These are phyloP conservation scores for Cylindrodendrum hubeiense DNA, from an alignment of 2,329 filamentous ascomycete species.

Conservation along the genomic window DNA sequence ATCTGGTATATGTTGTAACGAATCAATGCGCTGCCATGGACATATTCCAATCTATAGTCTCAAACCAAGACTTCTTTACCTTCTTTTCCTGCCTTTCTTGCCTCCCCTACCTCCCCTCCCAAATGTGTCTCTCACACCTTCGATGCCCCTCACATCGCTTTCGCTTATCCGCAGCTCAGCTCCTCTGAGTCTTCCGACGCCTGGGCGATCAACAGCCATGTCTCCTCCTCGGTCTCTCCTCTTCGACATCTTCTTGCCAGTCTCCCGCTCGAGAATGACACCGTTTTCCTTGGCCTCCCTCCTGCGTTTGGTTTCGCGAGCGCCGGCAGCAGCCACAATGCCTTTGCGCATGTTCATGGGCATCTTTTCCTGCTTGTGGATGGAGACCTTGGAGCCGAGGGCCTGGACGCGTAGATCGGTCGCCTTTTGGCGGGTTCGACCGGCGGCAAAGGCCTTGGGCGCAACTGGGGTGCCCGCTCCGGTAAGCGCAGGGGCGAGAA, in stretches of 20 bases:
- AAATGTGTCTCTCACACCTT: constrained; percentile 63
- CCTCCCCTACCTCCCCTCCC: constrained; percentile 54
- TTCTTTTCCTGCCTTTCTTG: too few species aligned
- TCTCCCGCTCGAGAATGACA: constrained; percentile 80
- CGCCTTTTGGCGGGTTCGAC: constrained; percentile 83
- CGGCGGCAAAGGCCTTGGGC: constrained; percentile 63
- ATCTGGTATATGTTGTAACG: neutral
- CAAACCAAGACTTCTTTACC: constrained; percentile 24
- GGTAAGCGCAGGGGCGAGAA: constrained; percentile 70
- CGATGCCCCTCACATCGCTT: constrained; percentile 79
- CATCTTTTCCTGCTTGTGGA: constrained; percentile 87
- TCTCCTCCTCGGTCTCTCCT: constrained; percentile 59
- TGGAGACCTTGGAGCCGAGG: constrained; percentile 81
- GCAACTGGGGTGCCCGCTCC: constrained; percentile 52
- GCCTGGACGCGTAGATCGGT: constrained; percentile 86
- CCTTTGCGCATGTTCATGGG: constrained; percentile 88
- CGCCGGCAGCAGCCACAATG: constrained; percentile 76
- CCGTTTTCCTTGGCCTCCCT: constrained; percentile 90
- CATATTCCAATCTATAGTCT: too few species aligned
- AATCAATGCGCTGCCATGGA: neutral
- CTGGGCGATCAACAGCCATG: constrained; percentile 79
- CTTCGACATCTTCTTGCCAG: constrained; percentile 53
- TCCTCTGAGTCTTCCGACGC: constrained; percentile 82
- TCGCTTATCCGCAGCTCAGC: constrained; percentile 85
- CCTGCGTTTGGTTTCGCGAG: constrained; percentile 78